Evolutionary conservation across 495 filamentous ascomycete species (phyloP).

Genomic region (Podospora pseudoanserina): DNA sequence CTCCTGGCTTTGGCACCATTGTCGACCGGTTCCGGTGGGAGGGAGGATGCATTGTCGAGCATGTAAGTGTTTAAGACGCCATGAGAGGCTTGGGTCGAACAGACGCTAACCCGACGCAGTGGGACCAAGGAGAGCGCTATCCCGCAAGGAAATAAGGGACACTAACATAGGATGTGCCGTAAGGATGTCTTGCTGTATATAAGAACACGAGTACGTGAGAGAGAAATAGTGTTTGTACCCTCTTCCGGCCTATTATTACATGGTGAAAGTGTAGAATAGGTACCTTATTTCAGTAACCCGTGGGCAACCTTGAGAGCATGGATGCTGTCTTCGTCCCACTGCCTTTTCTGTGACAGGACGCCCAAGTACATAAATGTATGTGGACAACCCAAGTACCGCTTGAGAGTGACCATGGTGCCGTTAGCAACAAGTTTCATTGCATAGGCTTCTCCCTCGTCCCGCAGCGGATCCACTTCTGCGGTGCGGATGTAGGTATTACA

Average conservation of each 20-base stretch:
- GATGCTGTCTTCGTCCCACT: slow-evolving; percentile 36
- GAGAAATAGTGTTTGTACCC: not conserved
- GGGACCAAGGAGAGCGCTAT: slow-evolving; percentile 18
- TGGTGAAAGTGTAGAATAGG: too few relatives aligned
- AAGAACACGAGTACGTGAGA: not conserved
- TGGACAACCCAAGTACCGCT: slow-evolving; percentile 45
- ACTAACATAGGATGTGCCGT: not conserved
- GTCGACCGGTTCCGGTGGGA: slow-evolving; percentile 42
- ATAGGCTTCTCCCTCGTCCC: slow-evolving; percentile 54
- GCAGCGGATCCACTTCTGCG: slow-evolving; percentile 46
- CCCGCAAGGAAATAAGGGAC: not conserved
- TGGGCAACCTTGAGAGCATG: slow-evolving; percentile 34
- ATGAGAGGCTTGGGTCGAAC: not conserved
- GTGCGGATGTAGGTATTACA: slow-evolving; percentile 49
- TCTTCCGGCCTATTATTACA: not conserved
- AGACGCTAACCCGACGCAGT: slow-evolving; percentile 5
- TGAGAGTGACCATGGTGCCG: slow-evolving; percentile 46
- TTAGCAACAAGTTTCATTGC: slow-evolving; percentile 43
- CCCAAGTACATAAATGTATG: slow-evolving; percentile 50
- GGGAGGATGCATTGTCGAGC: slow-evolving; percentile 39
- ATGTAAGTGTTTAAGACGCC: slow-evolving; percentile 27
- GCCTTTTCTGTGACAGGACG: slow-evolving; percentile 30
- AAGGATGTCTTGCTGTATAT: not conserved
- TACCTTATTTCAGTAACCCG: slow-evolving; percentile 8
- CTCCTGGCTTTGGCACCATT: slow-evolving; percentile 25